A percentile compares a stretch with the other conserved stretches of the same genome.
These are phyloP conservation scores for Arachis monticola DNA, from an alignment of 331 rosid species.

Conservation along the genomic window DNA sequence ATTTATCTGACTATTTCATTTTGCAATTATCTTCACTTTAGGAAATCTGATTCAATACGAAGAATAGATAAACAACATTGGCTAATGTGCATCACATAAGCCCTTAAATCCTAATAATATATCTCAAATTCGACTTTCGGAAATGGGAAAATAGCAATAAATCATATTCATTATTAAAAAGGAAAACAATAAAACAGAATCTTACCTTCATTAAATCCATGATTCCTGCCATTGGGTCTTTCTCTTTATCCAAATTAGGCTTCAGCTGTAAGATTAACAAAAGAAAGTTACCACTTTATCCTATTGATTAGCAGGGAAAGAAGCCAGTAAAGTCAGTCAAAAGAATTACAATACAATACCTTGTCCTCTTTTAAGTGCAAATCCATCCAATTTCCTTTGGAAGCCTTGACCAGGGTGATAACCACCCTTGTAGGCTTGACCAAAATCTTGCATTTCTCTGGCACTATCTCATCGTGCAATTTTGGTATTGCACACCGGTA, in stretches of 20 bases:
- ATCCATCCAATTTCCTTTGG: conserved; percentile 86
- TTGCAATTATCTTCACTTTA: too few relatives aligned
- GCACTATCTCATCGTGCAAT: conserved; percentile 71
- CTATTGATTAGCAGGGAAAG: not conserved
- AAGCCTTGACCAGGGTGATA: conserved; percentile 74
- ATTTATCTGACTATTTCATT: too few relatives aligned
- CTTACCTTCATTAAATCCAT: conserved; percentile 96
- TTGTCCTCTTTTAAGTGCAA: conserved; percentile 82
- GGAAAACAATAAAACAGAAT: not conserved
- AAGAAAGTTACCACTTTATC: not conserved
- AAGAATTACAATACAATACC: conserved; percentile 46
- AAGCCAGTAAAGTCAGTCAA: not conserved
- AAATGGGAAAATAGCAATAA: too few relatives aligned
- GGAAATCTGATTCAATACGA: too few relatives aligned
- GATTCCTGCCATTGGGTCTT: conserved; percentile 93
- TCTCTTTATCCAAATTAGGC: conserved; percentile 68
- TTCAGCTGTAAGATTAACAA: conserved; percentile 58
- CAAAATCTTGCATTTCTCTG: conserved; percentile 78
- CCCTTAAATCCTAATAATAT: too few relatives aligned
- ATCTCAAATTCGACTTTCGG: too few relatives aligned
- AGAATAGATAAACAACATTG: too few relatives aligned
- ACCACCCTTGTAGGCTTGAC: conserved; percentile 80
- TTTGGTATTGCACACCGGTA: conserved; percentile 73
- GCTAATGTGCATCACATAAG: too few relatives aligned
- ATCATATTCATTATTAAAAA: too few relatives aligned